Conservation (phyloP, 2,329 filamentous ascomycete species). For the Leptosphaerulina australis region DNA sequence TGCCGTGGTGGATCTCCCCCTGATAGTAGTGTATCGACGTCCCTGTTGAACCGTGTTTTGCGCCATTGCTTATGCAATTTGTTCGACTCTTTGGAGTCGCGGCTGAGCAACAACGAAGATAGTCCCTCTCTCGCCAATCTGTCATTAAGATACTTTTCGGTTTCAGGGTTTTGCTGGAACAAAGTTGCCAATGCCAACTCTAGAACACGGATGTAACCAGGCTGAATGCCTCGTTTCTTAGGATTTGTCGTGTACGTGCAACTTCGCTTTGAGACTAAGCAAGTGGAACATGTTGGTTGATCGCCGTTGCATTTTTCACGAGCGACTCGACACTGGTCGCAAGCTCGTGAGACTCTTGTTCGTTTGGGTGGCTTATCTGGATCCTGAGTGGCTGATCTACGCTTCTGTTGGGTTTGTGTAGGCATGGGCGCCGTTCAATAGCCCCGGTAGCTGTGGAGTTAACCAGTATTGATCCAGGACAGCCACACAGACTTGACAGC, state of each 20-base stretch:
- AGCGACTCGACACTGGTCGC: constrained; percentile 70
- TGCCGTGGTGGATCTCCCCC: constrained; percentile 46
- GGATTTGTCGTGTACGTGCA: constrained; percentile 76
- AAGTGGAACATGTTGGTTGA: constrained; percentile 70
- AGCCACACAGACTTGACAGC: neutral
- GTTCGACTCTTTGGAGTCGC: constrained; percentile 60
- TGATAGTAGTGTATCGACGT: constrained; percentile 68
- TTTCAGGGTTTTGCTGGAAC: constrained; percentile 65
- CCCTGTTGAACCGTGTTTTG: constrained; percentile 65
- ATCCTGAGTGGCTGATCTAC: constrained; percentile 27
- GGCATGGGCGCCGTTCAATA: constrained; percentile 30
- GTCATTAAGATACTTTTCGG: constrained; percentile 63
- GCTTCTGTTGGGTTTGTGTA: constrained; percentile 35
- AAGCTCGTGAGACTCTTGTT: constrained; percentile 70
- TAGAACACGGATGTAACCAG: constrained; percentile 77
- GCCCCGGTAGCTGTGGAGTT: neutral
- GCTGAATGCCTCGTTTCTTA: constrained; percentile 78
- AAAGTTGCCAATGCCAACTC: constrained; percentile 72
- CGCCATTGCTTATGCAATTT: constrained; percentile 67
- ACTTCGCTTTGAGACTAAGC: constrained; percentile 64
- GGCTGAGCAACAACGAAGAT: constrained; percentile 58
- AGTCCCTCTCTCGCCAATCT: constrained; percentile 59
- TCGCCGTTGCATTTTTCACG: constrained; percentile 76
- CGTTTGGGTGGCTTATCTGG: constrained; percentile 52
- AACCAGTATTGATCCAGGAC: neutral